Evolutionary conservation across 257 asterid species (phyloP).

Genomic region (Plantago ovata): DNA sequence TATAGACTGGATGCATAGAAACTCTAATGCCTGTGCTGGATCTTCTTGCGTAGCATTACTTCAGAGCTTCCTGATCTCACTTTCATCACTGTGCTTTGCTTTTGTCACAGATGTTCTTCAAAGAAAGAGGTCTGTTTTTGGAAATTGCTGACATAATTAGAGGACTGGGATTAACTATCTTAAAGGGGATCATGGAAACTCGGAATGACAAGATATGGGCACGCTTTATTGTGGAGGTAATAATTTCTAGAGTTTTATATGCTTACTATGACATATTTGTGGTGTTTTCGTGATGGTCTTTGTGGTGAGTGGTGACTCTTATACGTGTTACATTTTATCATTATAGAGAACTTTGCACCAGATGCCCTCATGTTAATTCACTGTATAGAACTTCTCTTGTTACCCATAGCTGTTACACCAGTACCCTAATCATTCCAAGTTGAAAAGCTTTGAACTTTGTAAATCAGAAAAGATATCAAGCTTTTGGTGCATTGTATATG

Average conservation of each 20-base stretch:
- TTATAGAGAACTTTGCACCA: too few species aligned
- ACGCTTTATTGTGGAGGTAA: slow-evolving; percentile 87
- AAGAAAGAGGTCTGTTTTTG: slow-evolving; percentile 77
- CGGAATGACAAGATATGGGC: slow-evolving; percentile 84
- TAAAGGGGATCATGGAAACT: slow-evolving; percentile 90
- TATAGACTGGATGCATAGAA: background rate
- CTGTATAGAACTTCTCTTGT: too few species aligned
- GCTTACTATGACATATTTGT: background rate
- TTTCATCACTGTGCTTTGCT: slow-evolving; percentile 1
- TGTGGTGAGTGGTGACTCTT: background rate
- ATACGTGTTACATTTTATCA: background rate
- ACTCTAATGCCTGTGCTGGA: background rate
- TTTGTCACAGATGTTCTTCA: slow-evolving; percentile 70
- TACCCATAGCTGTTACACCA: too few species aligned
- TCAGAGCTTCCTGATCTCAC: background rate
- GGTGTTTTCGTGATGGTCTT: background rate
- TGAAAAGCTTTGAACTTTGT: too few species aligned
- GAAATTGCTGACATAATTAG: slow-evolving; percentile 91
- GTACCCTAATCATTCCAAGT: too few species aligned
- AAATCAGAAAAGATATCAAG: too few species aligned
- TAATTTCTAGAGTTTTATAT: background rate
- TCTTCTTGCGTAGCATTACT: background rate
- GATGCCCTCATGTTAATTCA: too few species aligned
- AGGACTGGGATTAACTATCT: slow-evolving; percentile 82
- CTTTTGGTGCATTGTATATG: too few species aligned